Evolutionary conservation across 2,329 filamentous ascomycete genomes (phyloP), one percentile per base, ranked within the genome.

Genomic region (Fusarium devonianum): DNA sequence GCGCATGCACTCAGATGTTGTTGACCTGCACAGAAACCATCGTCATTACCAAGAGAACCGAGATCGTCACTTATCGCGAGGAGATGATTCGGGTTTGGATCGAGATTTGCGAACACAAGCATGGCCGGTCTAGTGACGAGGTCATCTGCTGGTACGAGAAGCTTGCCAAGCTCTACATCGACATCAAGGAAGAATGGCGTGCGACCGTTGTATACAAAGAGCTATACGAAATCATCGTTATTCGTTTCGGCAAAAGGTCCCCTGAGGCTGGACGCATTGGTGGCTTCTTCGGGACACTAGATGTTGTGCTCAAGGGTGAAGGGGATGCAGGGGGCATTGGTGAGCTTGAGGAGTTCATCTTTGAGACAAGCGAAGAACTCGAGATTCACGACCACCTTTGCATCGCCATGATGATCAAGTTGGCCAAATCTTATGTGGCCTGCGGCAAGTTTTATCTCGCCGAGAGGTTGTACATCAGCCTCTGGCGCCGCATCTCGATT

Each of bases 61-160:
- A 71, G 22, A 69, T 72, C 9, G 65, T 70, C 18, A 69, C 60
- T 0, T 71, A 65, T 12, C 69, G 71, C 4, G 73, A 73, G 51
- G 65, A 72, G 58, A 71, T 73, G 62, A 71, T 74, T 21, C 63
- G 63, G 1, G 59, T 70, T 52, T 72, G 73, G 62, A 74, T 75
- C 5, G 65, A 71, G 21, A 65, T 73, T 4, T 71, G 65, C 60
- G 70, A 67, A 46, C 58, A 61, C 51, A 71, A 67, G 46, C 64
- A 72, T 13, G 71, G 73, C 3, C 36, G 48, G 1, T 57, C 67
- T 1, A 71, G 68, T n/a, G 67, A 73, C 14, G 60, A 67, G 7
- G 71, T 74, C 16, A 68, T 73, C 32, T 63, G 52, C 39, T 74
- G 72, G 71, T 62, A 70, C 41, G 62, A 72, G 56, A 58, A 62